phyloP scores from a whole-genome alignment of 352 stramenopile genomes.

The Phytophthora constricta region DNA sequence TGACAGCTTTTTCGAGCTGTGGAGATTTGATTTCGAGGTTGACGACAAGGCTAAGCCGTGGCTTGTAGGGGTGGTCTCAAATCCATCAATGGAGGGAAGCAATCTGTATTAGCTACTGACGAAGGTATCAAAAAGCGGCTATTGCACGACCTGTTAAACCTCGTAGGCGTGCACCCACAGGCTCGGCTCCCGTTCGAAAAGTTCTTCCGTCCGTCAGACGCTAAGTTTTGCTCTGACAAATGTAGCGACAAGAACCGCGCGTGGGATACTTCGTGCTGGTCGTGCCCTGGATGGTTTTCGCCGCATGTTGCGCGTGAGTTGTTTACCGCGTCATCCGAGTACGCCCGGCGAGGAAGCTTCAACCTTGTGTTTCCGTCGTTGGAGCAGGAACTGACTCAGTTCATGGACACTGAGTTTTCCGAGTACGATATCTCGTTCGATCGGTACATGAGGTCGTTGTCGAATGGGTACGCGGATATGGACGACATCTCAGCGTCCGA shows the following conservation, averaged over 20 bases:
- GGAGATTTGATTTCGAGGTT: conserved; percentile 97
- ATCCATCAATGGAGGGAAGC: conserved; percentile 62
- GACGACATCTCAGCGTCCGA: conserved; percentile 48
- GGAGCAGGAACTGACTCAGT: conserved; percentile 63
- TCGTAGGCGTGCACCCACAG: conserved; percentile 75
- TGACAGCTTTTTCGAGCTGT: conserved; percentile 94
- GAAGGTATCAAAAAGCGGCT: conserved; percentile 71
- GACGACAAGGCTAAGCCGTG: conserved; percentile 94
- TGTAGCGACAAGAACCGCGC: conserved; percentile 63
- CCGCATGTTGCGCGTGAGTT: conserved; percentile 61
- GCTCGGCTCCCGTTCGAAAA: conserved; percentile 62
- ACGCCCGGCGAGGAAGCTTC: conserved; percentile 73
- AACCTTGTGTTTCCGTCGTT: conserved; percentile 73
- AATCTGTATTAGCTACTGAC: conserved; percentile 68
- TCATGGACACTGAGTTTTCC: conserved; percentile 58
- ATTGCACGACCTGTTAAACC: conserved; percentile 69
- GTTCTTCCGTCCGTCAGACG: conserved; percentile 56
- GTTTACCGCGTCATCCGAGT: conserved; percentile 64
- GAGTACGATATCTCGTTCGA: conserved; percentile 73
- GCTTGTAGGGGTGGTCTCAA: conserved; percentile 90
- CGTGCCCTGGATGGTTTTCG: conserved; percentile 76
- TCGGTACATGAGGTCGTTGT: conserved; percentile 80
- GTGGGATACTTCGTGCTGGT: conserved; percentile 81
- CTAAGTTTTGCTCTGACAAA: conserved; percentile 65
- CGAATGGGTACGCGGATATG: conserved; percentile 52